A percentile compares a stretch with the other conserved stretches of the same genome.
These are phyloP conservation scores for Triticum urartu DNA, from an alignment of 176 grass and related monocot genomes.

Conservation along the genomic window DNA sequence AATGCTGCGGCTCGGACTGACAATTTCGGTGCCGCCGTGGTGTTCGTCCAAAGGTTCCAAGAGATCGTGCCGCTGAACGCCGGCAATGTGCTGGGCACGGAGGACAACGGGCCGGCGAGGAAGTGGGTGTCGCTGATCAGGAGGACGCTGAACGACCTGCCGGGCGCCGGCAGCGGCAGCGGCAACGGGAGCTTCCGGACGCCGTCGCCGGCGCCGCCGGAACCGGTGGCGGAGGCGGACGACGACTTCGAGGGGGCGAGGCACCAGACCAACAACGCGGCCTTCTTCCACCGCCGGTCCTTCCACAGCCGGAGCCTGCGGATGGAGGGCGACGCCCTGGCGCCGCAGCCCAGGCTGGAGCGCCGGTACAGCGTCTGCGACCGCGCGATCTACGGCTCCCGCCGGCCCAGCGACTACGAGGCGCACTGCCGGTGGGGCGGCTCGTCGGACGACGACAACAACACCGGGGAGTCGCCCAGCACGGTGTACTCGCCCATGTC, in stretches of 20 bases:
- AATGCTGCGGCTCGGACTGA: not conserved
- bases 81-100: slow-evolving; percentile 93
- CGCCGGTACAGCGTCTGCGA: slow-evolving; percentile 90
- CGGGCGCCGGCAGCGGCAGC: slow-evolving; percentile 44
- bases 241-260: slow-evolving; percentile 81
- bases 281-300: slow-evolving; percentile 79
- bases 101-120: slow-evolving; percentile 94
- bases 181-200: slow-evolving; percentile 75
- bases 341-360: slow-evolving; percentile 78
- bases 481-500: slow-evolving; percentile 86
- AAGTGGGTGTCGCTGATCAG: slow-evolving; percentile 91
- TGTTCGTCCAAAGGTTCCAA: slow-evolving; percentile 68
- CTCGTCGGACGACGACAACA: slow-evolving; percentile 85
- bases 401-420: slow-evolving; percentile 81
- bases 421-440: slow-evolving; percentile 70
- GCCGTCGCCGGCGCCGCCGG: slow-evolving; percentile 71
- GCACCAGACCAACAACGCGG: slow-evolving; percentile 40
- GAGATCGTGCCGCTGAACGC: slow-evolving; percentile 97
- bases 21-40: not conserved
- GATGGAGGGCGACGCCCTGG: slow-evolving; percentile 76
- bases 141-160: slow-evolving; percentile 81
- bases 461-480: slow-evolving; percentile 73
- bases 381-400: slow-evolving; percentile 61
- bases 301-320: slow-evolving; percentile 93
- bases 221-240: slow-evolving; percentile 75